Base-by-base conservation (phyloP, 352 stramenopile genomes). In the Pythium coloratum region DNA sequence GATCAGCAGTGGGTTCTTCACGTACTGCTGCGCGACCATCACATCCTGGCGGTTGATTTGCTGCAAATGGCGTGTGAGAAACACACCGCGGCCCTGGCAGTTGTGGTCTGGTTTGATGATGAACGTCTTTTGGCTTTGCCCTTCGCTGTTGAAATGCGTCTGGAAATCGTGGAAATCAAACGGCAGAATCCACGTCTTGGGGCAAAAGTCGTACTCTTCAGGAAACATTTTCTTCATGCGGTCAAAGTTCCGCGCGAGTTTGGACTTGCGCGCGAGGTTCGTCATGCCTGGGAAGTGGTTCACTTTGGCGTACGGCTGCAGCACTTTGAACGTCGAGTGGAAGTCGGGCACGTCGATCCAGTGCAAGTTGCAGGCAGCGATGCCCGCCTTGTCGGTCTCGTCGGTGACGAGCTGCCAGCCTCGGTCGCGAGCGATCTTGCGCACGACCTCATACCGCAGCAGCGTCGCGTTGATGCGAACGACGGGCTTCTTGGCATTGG, bases 201-300 rank as follows among this genome's bases (percentile, higher is more conserved):
- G 97, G 60, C 96, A 98, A 67, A 99, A 99, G 36, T 87, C 80
- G 63, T 95, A 99, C 64, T 98, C 90, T 7, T 82, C 75, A 0
- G 92, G 93, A 55, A 98, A 99, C 2, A 95, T 64, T 61, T 97
- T 97, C 63, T 92, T 94, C 94, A 99, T 98, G 49, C 90, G 82
- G 58, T 98, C 92, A 18, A 99, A 92, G 75, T 98, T 98, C 64
- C 97, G 90, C 9, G 96, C 95, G 50, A 99, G 77, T 32, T 97
- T 92, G 49, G 90, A 96, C 74, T 99, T 99, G 32, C 96, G 89
- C 20, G 95, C 94, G 14, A 99, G 72, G 61, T 96, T 91, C 18
- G 83, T 95, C 95, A 99, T 99, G 16, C 95, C 96, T 32, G 94
- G 94, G 62, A 99, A 98, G 67, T 99, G 96, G 71, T 98, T 99